Conservation (phyloP, 345 rosid species). For the Rhizophora apiculata region DNA sequence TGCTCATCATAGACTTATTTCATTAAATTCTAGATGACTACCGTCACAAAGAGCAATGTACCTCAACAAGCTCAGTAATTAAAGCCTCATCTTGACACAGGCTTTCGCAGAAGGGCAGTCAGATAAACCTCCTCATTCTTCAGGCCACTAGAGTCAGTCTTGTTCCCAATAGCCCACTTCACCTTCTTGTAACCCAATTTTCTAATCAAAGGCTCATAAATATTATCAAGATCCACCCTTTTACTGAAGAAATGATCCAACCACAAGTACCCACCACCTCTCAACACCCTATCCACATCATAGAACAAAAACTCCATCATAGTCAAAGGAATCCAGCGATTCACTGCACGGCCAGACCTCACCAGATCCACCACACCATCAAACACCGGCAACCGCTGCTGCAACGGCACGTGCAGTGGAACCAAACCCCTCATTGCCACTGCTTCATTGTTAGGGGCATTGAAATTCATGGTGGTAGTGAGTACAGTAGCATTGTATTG, state of each 20-base stretch:
- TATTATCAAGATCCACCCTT: constrained; percentile 58
- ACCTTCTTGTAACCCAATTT: constrained; percentile 91
- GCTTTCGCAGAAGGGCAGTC: constrained; percentile 88
- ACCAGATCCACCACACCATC: constrained; percentile 93
- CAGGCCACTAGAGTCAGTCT: constrained; percentile 57
- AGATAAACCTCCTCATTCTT: constrained; percentile 88
- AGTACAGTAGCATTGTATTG: constrained; percentile 58
- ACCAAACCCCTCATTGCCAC: constrained; percentile 83
- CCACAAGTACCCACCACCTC: constrained; percentile 91
- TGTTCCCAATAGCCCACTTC: constrained; percentile 83
- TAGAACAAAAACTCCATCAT: constrained; percentile 82
- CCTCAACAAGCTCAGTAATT: constrained; percentile 10
- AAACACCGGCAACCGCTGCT: constrained; percentile 87
- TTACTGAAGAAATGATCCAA: constrained; percentile 85
- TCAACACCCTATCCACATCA: constrained; percentile 78
- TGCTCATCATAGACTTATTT: neutral
- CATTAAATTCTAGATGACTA: constrained; percentile 1
- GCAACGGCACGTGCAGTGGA: constrained; percentile 87
- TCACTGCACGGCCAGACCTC: constrained; percentile 84
- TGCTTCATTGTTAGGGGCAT: constrained; percentile 85
- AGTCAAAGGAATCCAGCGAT: constrained; percentile 83
- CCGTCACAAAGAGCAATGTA: constrained; percentile 13
- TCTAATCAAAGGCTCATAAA: constrained; percentile 74
- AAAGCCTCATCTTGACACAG: constrained; percentile 48
- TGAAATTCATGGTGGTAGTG: constrained; percentile 89